Conservation (phyloP, 805 yeast genomes). For the Candida xiaguanensis region DNA sequence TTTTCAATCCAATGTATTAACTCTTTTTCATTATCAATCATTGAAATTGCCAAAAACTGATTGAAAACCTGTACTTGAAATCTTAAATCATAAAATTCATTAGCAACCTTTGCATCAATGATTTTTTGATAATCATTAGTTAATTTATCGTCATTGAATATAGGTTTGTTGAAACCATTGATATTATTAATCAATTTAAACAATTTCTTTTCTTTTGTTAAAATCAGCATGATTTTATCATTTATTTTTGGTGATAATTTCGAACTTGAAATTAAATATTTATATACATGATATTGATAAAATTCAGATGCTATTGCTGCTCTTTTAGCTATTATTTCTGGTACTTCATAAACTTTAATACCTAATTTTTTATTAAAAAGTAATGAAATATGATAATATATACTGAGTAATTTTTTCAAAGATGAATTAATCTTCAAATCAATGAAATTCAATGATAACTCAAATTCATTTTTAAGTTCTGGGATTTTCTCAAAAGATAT, state of each 20-base stretch:
- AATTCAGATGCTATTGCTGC: neutral
- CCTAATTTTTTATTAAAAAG: constrained; percentile 2
- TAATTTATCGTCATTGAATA: constrained; percentile 11
- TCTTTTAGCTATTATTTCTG: constrained; percentile 4
- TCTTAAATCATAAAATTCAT: constrained; percentile 10
- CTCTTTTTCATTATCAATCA: constrained; percentile 4
- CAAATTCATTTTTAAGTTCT: no score
- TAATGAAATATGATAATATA: constrained; percentile 4
- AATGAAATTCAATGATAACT: neutral
- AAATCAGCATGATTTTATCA: neutral
- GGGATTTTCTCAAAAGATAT: neutral
- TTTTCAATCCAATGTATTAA: constrained; percentile 9
- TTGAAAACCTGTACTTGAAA: constrained; percentile 14
- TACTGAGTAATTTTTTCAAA: constrained; percentile 1
- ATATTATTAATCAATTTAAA: constrained; percentile 12
- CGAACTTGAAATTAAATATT: neutral
- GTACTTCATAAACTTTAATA: neutral
- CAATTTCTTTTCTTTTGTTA: constrained; percentile 13
- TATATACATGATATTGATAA: constrained; percentile 2
- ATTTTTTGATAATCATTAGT: constrained; percentile 3
- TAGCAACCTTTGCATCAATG: constrained; percentile 10
- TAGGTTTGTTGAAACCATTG: constrained; percentile 9
- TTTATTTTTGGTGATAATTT: neutral
- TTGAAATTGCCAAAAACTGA: constrained; percentile 13
- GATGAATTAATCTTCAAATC: neutral